Base-by-base conservation (phyloP, 306 rosid species). In the Lablab purpureus region DNA sequence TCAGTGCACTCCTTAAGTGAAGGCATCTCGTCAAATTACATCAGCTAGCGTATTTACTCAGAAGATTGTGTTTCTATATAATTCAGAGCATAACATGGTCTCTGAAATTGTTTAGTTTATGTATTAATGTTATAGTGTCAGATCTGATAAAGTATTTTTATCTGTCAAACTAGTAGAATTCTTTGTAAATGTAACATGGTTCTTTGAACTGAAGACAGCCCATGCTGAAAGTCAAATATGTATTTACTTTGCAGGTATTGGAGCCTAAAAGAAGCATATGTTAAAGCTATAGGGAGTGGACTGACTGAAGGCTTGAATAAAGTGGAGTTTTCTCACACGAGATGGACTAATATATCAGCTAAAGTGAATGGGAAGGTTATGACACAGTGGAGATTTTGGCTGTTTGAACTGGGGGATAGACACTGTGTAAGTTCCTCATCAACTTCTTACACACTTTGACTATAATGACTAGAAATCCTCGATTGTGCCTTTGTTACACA, bases 251-350 rank as follows among this genome's bases (percentile, higher is more conserved):
- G 84, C 87, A 94, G 98, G 74, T 92, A 89, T 84, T 94, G 98
- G 98, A 84, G 90, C 87, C 76, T 94, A 66, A 92, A 92, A 83
- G 98, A 94, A 84, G 97, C 97, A 22, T 92, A 88, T 71, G 97
- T 92, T 71, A 92, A 94, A 87, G 95, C 97, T 52, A 84, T 79
- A 46, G 98, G 97, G 47, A 91, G 91, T 71, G 97, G 98, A 82
- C 73, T 94, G 71, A 80, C 85, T 45, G 81, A 71, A 43, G 86
- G 85, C 67, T 78, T 94, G 87, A 86, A 83, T 69, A 84, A 73
- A 73, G 92, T 94, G 68, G 97, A 94, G 82, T 92, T 94, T 88
- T 89, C 80, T 75, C 97, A 92, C 79, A 68, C 41, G 4, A 41
- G 54, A 27, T 94, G 97, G 98, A 77, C 78, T 50, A 64, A 85